Base-by-base conservation (phyloP, 257 asterid genomes). In the Solanum chiquidenum region DNA sequence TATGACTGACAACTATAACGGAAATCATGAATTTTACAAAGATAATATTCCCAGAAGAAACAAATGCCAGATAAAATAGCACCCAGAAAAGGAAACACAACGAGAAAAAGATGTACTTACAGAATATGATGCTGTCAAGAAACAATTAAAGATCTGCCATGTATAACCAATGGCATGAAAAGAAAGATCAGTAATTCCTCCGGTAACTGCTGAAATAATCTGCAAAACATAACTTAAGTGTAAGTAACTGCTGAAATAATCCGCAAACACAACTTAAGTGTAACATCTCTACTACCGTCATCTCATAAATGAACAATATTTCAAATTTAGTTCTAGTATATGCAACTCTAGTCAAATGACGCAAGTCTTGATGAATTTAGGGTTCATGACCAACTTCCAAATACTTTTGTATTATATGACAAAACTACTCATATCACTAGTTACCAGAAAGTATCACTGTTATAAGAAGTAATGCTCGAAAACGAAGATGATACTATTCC, bases 181-280 rank as follows among this genome's bases (percentile, higher is more conserved):
- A 72, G 98, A 93, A 88, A 96, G 93, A 91, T 96, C 99, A 5
- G 99, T 96, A 86, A 96, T 89, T 88, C 99, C 99, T 84, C 99
- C 99, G 25, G 98, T 95, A 89, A 95, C 93, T 88, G 99, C 99
- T 89, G 99, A 96, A 87, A 97, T 92, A 68, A 97, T 95, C 99
- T 97, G 98, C 94, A 93, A 6, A 34, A 89, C 52, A 85, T 64
- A 89, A 75, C 31, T 75, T 4, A 82, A 49, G 31, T 16, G 20
- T 82, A 29, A 58, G 97, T 94, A 89, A 95, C 93, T 88, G 98
- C 98, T 89, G 99, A 96, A 86, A 94, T 92, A 68, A 97, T 94
- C 98, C 93, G 96, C 94, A 93, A 8, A 34, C 52, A 83, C 64
- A 88, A 75, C 31, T 29, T 11, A 49, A 49, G 44, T 29, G 20